Evolutionary conservation across 2,329 filamentous ascomycete species (phyloP).

Genomic region (Drechslerella coelobrocha): DNA sequence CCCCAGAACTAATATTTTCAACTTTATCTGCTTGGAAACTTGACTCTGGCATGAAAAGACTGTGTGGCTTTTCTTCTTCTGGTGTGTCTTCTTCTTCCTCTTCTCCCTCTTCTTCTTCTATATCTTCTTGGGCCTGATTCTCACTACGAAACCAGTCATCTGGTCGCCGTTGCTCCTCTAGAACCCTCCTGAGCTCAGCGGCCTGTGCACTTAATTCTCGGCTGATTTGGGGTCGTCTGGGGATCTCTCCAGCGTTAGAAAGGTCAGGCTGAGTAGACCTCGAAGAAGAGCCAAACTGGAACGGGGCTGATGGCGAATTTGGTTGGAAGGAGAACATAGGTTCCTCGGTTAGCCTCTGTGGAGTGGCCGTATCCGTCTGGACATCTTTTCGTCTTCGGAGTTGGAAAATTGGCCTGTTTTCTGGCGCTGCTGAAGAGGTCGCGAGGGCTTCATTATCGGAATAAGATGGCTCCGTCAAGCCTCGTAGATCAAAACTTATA

Average conservation of each 20-base stretch:
- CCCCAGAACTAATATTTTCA: not conserved
- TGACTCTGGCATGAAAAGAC: not conserved
- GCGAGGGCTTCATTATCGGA: constrained; percentile 39
- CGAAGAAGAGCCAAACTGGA: constrained; percentile 40
- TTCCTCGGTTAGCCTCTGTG: constrained; percentile 15
- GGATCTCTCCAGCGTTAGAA: constrained; percentile 12
- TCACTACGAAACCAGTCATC: constrained; percentile 3
- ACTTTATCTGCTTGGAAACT: not conserved
- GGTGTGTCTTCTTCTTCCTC: not conserved
- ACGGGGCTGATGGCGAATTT: constrained; percentile 14
- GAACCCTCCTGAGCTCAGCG: constrained; percentile 51
- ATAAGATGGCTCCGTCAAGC: constrained; percentile 33
- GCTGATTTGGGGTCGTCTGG: constrained; percentile 51
- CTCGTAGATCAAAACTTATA: constrained; percentile 36
- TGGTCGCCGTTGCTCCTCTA: constrained; percentile 49
- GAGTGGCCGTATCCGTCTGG: constrained; percentile 8
- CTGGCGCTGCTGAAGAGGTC: constrained; percentile 19
- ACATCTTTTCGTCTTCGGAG: constrained; percentile 38
- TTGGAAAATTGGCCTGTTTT: constrained; percentile 31
- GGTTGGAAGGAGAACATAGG: constrained; percentile 28
- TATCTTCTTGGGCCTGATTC: not conserved
- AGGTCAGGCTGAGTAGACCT: constrained; percentile 9
- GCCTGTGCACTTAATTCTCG: constrained; percentile 52
- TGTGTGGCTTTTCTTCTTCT: not conserved
- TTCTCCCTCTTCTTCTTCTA: constrained; percentile 3